Evolutionary conservation across 352 stramenopile species (phyloP), one percentile per base, ranked within the genome.

Genomic region (Globisporangium perplexum): DNA sequence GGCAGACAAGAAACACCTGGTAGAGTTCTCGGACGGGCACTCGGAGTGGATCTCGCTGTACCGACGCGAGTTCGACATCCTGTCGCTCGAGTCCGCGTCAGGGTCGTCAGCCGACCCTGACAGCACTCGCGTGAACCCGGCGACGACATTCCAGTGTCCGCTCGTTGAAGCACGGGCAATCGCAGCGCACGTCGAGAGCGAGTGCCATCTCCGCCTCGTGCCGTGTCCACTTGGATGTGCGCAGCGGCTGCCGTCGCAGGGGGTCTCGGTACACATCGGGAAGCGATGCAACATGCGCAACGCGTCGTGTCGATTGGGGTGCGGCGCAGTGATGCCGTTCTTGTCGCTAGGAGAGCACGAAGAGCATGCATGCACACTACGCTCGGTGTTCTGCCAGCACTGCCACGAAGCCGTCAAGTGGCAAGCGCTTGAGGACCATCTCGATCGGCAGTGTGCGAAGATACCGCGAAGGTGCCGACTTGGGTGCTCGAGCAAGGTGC

Each of bases 251-350:
- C 57, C 69, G 11, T 62, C 57, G 0, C 57, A 76, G n/a, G 55
- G 51, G 2, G 36, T 88, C 7, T 47, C 66, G 0, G 26, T 52
- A 26, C 83, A 93, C 47, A 38, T 82, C n/a, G 50, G 55, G 22
- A 79, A 74, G 52, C 71, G 74, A 5, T 93, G 83, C 59, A 85
- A 74, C 31, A 65, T 80, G 26, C 83, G 83, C 23, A 88, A 90
- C 24, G 41, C 56, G 4, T 26, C 30, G 18, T 91, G 83, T 31
- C 66, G 72, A 6, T 76, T 91, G 22, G 77, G 77, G 18, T 93
- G 83, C 41, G 68, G 71, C 1, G 47, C 64, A 11, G 53, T 87
- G 20, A 71, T 91, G 60, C 36, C 65, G 17, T 73, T 74, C n/a
- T 7, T 68, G 1, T 43, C 60, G 18, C 65, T 93, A 1, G 33